Conservation (phyloP, 495 filamentous ascomycete genomes). For the Tuber umbilicatum region DNA sequence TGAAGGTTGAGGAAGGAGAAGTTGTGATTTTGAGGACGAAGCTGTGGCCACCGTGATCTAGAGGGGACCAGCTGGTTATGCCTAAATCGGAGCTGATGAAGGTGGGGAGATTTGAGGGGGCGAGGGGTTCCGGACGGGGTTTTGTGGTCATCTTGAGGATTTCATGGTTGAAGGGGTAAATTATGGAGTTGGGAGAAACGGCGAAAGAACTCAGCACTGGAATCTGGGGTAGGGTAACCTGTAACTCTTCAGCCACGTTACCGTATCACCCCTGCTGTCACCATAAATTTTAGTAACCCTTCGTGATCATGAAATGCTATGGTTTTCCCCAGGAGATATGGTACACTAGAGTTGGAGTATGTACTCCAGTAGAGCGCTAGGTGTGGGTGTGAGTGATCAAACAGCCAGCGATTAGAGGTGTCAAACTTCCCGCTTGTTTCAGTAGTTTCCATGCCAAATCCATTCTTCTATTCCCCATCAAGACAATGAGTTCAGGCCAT, state of each 20-base stretch:
- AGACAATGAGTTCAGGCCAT: too few relatives aligned
- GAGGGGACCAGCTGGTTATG: slow-evolving; percentile 19
- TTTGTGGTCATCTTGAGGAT: background rate
- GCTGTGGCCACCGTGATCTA: slow-evolving; percentile 25
- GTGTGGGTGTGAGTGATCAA: too few relatives aligned
- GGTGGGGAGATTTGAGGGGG: background rate
- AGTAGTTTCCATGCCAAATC: too few relatives aligned
- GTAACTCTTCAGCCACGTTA: background rate
- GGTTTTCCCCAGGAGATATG: too few relatives aligned
- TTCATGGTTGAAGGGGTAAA: background rate
- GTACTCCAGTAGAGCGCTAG: too few relatives aligned
- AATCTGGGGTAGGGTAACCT: background rate
- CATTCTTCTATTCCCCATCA: too few relatives aligned
- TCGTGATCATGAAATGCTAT: too few relatives aligned
- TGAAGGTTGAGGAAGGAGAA: background rate
- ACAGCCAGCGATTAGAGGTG: too few relatives aligned
- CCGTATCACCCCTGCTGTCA: too few relatives aligned
- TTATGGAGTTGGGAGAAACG: background rate
- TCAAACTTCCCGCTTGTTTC: too few relatives aligned
- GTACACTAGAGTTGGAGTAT: too few relatives aligned
- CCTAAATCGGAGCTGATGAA: slow-evolving; percentile 15
- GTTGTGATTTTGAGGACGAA: slow-evolving; percentile 23
- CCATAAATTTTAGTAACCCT: too few relatives aligned
- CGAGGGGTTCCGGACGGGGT: background rate
- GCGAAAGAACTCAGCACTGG: background rate